A percentile compares a stretch with the other conserved stretches of the same genome.
Evolutionary conservation across 2,329 filamentous ascomycete genomes (phyloP).

Genomic region (Nigrospora oryzae): DNA sequence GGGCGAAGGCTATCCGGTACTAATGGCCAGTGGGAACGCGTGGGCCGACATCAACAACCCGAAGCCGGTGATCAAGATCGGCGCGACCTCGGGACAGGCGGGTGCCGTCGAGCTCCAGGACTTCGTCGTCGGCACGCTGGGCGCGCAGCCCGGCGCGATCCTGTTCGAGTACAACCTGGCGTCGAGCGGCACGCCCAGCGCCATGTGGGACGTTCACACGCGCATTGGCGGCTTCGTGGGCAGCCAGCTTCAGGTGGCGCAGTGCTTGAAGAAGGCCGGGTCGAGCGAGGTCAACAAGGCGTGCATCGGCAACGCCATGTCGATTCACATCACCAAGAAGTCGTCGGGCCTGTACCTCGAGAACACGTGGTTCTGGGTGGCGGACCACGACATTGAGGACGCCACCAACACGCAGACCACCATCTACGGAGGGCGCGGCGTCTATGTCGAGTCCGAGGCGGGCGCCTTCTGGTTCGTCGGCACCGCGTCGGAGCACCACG

Average conservation of each 20-base stretch:
- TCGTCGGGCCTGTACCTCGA: constrained; percentile 27
- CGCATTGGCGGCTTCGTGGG: constrained; percentile 65
- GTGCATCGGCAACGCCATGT: constrained; percentile 29
- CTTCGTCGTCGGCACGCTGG: constrained; percentile 61
- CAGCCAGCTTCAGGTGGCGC: constrained; percentile 57
- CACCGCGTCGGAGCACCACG: constrained; percentile 51
- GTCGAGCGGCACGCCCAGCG: constrained; percentile 32
- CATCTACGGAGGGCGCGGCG: constrained; percentile 42
- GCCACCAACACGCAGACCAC: constrained; percentile 37
- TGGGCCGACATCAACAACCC: constrained; percentile 52
- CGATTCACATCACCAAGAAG: constrained; percentile 25
- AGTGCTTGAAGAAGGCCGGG: constrained; percentile 50
- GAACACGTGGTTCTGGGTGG: constrained; percentile 36
- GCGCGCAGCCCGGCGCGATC: constrained; percentile 57
- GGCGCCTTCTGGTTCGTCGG: constrained; percentile 49
- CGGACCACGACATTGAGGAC: constrained; percentile 49
- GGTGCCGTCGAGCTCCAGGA: constrained; percentile 66
- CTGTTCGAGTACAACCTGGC: constrained; percentile 68
- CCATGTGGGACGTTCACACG: constrained; percentile 69
- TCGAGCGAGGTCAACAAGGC: constrained; percentile 15
- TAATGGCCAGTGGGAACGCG: constrained; percentile 45
- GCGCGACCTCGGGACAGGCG: constrained; percentile 44
- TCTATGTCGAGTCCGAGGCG: constrained; percentile 29
- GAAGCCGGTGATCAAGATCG: constrained; percentile 59
- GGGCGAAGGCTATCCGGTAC: constrained; percentile 24